These are phyloP conservation scores for Pyrenochaeta sp. DNA, from an alignment of 2,329 filamentous ascomycete genomes.

Conservation along the genomic window DNA sequence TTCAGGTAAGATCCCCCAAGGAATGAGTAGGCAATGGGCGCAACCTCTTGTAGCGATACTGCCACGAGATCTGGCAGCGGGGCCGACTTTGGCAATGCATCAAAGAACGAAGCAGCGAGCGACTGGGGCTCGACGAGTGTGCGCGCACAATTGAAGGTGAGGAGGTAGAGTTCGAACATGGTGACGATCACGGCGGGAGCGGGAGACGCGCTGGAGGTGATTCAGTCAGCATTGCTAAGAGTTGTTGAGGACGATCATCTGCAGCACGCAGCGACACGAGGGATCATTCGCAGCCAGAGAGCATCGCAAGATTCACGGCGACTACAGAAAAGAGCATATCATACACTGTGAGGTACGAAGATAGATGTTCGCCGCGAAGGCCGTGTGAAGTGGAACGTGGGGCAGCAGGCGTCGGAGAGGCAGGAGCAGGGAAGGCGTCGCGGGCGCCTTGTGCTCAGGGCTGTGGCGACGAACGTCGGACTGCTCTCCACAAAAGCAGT, in stretches of 20 bases:
- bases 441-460: no score
- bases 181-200: constrained; percentile 1
- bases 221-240: constrained; percentile 28
- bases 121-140: constrained; percentile 71
- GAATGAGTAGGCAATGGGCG: constrained; percentile 83
- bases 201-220: constrained; percentile 14
- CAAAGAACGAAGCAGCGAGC: constrained; percentile 73
- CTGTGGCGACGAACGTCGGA: constrained; percentile 2
- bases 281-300: no score
- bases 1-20: constrained; percentile 81
- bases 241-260: constrained; percentile 18
- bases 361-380: no score
- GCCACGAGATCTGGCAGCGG: constrained; percentile 72
- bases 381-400: no score
- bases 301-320: no score
- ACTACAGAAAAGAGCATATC: neutral
- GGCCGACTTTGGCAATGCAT: constrained; percentile 45
- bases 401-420: no score
- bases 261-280: constrained; percentile 3
- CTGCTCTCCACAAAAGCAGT: constrained; percentile 20
- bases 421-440: no score
- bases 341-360: no score
- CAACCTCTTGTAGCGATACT: constrained; percentile 83
- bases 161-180: constrained; percentile 72
- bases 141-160: constrained; percentile 91